Base-by-base conservation (phyloP, 2,329 filamentous ascomycete species). In the Claviceps sp. region DNA sequence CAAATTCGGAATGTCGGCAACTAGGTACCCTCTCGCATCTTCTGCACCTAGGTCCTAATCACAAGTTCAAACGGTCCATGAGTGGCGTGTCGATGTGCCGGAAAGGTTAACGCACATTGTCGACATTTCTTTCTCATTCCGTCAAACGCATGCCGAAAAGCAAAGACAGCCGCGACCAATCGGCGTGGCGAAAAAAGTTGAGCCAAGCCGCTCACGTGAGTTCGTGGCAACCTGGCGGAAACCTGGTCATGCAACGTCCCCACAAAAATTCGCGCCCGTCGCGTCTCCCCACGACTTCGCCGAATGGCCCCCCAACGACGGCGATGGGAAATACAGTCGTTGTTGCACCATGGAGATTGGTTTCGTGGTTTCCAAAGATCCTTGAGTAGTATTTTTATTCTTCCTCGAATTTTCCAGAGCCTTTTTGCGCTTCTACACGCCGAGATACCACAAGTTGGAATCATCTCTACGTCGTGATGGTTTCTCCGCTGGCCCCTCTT, bases 251-350 rank as follows among this genome's bases (percentile, higher is more conserved):
- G 62, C 61, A 57, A 59, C 59, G 59, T 58, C 60, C 3, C 63
- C 64, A 61, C 64, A 60, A 65, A 63, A 62, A 54, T 64, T 64
- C 67, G 67, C 67, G 67, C 62, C 65, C 62, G 66, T 67, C 70
- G 70, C 70, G 70, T 71, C 67, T 68, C 63, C 66, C 67, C 58
- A 60, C 62, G 61, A 68, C 67, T 58, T 68, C 66, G 64, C 62
- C 58, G 59, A 62, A 65, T 64, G 29, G 29, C 59, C 65, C 68
- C 67, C 63, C 66, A 64, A 62, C 54, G 54, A 65, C 57, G 53
- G 50, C 47, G 22, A 49, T 47, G 17, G 36, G 26, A 17, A 38
- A 53, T 54, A 50, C 54, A 52, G 54, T 29, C 49, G 16, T 54
- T 45, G 37, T 54, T 53, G 47, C 53, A 65, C 64, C 67, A 62